A percentile compares a stretch with the other conserved stretches of the same genome.
Conservation (phyloP, 2,329 filamentous ascomycete species). For the Colletotrichum sublineola region DNA sequence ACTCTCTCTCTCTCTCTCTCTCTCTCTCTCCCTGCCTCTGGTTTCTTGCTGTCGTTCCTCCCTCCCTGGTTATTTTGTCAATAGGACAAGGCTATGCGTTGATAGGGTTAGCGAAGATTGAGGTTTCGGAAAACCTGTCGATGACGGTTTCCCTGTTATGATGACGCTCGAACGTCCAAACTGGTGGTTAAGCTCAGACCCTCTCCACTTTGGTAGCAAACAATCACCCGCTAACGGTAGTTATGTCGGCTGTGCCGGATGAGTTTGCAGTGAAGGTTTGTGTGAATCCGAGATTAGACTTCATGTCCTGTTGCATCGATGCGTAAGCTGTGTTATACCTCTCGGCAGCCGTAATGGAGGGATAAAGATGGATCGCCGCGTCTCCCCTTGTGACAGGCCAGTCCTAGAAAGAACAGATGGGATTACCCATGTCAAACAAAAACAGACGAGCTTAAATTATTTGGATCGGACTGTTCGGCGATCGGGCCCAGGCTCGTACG, state of each 20-base stretch:
- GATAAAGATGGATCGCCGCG: background rate
- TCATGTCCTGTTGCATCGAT: constrained; percentile 29
- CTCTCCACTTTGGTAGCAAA: background rate
- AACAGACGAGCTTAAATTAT: background rate
- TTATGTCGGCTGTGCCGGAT: background rate
- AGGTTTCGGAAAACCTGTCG: background rate
- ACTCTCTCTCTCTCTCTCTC: background rate
- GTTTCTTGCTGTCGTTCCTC: background rate
- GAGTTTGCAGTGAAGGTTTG: background rate
- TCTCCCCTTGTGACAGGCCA: background rate
- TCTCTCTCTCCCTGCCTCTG: background rate
- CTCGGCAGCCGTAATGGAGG: background rate
- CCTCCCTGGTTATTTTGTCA: background rate
- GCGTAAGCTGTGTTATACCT: constrained; percentile 17
- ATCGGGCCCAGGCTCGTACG: background rate
- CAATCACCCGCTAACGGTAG: background rate
- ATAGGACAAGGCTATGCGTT: background rate
- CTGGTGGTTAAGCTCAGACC: constrained; percentile 29
- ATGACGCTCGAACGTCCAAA: constrained; percentile 34
- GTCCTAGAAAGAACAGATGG: background rate
- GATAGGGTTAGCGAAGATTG: background rate
- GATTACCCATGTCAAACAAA: background rate
- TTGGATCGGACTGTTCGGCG: background rate
- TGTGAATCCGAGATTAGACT: constrained; percentile 25
- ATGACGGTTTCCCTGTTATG: background rate